phyloP scores from a whole-genome alignment of 139 green algal species.

The Raphidocelis subcapitata region DNA sequence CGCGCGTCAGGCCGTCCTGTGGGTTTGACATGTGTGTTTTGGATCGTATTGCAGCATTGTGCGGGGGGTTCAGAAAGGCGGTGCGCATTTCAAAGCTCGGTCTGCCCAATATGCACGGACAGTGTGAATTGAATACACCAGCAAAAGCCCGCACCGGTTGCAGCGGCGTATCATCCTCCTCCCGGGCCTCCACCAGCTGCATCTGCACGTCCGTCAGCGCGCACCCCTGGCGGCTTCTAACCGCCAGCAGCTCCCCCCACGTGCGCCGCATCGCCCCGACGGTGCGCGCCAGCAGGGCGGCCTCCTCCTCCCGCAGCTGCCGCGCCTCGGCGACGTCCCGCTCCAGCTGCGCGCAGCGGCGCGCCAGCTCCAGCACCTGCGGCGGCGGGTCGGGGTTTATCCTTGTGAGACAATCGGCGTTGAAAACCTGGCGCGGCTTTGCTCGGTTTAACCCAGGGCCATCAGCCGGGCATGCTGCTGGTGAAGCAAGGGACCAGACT shows the following conservation, averaged over 20 bases:
- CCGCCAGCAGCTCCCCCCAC: constrained; percentile 13
- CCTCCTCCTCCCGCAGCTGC: constrained; percentile 68
- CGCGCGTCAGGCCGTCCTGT: constrained; percentile 39
- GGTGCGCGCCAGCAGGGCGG: constrained; percentile 28
- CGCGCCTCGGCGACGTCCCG: constrained; percentile 56
- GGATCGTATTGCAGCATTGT: background rate
- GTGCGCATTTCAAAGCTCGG: no score
- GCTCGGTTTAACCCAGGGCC: no score
- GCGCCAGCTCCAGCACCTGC: background rate
- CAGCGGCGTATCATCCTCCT: background rate
- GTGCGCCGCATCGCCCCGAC: constrained; percentile 34
- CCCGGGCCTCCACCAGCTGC: constrained; percentile 12
- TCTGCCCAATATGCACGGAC: no score
- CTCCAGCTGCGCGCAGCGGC: background rate
- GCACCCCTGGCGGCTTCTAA: constrained; percentile 4
- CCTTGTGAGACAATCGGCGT: no score
- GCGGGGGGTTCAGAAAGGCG: no score
- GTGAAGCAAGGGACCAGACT: no score
- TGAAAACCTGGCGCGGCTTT: no score
- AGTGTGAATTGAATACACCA: background rate
- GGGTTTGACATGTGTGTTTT: background rate
- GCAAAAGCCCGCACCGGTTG: constrained; percentile 8
- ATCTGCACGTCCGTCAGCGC: constrained; percentile 17
- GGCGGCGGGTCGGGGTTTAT: background rate
- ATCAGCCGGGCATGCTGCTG: no score